Evolutionary conservation across 257 asterid genomes (phyloP).

Genomic region (Knoxia roxburghii): DNA sequence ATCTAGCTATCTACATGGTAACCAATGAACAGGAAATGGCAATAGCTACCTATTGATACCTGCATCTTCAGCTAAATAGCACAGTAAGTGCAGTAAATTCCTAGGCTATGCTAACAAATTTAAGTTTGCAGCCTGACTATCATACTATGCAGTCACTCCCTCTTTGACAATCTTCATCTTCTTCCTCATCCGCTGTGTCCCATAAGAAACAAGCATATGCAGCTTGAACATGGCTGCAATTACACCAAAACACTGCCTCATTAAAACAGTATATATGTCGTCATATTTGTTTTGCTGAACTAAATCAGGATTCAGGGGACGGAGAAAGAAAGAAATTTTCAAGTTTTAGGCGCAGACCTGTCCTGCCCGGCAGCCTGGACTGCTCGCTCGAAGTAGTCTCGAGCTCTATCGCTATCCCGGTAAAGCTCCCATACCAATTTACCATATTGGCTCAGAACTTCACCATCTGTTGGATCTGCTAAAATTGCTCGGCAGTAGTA

Average conservation of each 20-base stretch:
- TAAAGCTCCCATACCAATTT: conserved; percentile 70
- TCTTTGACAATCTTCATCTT: conserved; percentile 21
- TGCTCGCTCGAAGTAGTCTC: conserved; percentile 55
- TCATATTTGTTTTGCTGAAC: too few species aligned
- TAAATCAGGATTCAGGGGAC: too few species aligned
- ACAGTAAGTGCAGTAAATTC: too few species aligned
- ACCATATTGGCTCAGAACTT: conserved; percentile 64
- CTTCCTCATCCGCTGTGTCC: conserved; percentile 53
- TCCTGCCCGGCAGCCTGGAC: conserved; percentile 50
- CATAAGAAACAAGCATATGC: conserved; percentile 81
- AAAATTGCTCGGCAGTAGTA: conserved; percentile 73
- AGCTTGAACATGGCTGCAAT: conserved; percentile 66
- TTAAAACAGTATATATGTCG: too few species aligned
- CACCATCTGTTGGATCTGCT: conserved; percentile 80
- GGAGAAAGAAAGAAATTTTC: not conserved
- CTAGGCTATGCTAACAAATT: too few species aligned
- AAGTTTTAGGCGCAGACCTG: conserved; percentile 35
- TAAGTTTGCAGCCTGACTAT: not conserved
- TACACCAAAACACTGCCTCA: not conserved
- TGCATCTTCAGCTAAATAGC: too few species aligned
- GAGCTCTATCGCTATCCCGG: conserved; percentile 52
- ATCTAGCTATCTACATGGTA: too few species aligned
- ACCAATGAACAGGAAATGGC: too few species aligned
- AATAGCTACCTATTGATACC: not conserved
- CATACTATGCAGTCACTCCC: conserved; percentile 32